Percentiles rank a stretch among this genome's conserved stretches.
Conservation (phyloP, 2,329 filamentous ascomycete genomes). For the Diplodia seriata region DNA sequence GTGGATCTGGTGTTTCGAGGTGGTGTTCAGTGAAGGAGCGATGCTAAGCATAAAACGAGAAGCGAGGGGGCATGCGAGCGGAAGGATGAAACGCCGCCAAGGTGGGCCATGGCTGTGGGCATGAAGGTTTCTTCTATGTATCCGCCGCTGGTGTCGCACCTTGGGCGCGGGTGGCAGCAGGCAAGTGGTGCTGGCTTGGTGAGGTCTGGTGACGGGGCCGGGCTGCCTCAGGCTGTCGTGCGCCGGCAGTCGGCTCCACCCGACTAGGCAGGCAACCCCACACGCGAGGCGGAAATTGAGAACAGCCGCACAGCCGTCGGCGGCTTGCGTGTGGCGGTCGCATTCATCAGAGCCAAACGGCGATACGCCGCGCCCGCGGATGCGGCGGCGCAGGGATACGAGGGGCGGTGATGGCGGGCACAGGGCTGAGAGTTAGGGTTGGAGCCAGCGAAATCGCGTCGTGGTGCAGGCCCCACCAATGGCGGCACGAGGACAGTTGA, state of each 20-base stretch:
- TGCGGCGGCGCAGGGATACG: constrained; percentile 11
- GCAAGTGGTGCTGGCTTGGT: not conserved
- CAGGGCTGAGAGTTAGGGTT: constrained; percentile 2
- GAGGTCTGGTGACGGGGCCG: not conserved
- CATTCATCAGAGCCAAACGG: not conserved
- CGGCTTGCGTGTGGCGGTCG: constrained; percentile 11
- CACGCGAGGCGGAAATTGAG: constrained; percentile 22
- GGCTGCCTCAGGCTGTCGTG: not conserved
- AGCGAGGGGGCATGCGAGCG: constrained; percentile 14
- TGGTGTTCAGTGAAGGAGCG: not conserved
- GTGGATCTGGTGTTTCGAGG: constrained; percentile 3
- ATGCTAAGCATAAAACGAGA: not conserved
- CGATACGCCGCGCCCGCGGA: constrained; percentile 7
- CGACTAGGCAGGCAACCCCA: constrained; percentile 21
- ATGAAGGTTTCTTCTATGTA: not conserved
- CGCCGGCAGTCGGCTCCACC: not conserved
- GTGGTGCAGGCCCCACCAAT: not conserved
- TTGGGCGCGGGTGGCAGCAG: not conserved
- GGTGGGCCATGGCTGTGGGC: not conserved
- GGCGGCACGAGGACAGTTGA: not conserved
- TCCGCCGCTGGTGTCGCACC: not conserved
- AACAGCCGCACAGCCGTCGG: constrained; percentile 14
- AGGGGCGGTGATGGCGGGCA: constrained; percentile 18
- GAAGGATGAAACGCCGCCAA: constrained; percentile 4
- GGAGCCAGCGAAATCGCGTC: not conserved